These are phyloP conservation scores for Alternaria triticina DNA, from an alignment of 2,329 filamentous ascomycete species.

Conservation along the genomic window DNA sequence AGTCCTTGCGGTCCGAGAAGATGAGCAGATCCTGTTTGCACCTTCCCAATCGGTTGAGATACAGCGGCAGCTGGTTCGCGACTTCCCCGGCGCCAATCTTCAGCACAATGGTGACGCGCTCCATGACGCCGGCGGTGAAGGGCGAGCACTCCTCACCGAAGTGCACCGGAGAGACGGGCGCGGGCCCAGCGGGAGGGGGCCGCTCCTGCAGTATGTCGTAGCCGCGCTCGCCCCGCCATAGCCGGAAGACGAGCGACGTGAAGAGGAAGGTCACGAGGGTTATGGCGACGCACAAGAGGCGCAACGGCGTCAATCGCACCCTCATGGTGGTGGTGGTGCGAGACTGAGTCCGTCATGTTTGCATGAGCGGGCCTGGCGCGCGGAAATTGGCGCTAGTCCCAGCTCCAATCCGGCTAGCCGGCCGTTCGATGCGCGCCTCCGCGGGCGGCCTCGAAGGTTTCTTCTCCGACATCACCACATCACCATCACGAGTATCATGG, in stretches of 20 bases:
- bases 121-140: constrained; percentile 40
- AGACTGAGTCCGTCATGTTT: constrained; percentile 19
- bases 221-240: constrained; percentile 37
- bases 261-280: constrained; percentile 31
- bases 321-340: constrained; percentile 35
- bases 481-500: not conserved
- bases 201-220: constrained; percentile 40
- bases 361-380: constrained; percentile 12
- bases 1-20: constrained; percentile 65
- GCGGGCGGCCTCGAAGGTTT: not conserved
- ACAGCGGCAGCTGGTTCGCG: constrained; percentile 61
- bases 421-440: not conserved
- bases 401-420: constrained; percentile 12
- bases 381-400: constrained; percentile 10
- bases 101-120: constrained; percentile 62
- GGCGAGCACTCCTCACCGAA: constrained; percentile 43
- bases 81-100: constrained; percentile 66
- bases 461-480: not conserved
- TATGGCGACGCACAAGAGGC: constrained; percentile 39
- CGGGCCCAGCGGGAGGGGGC: constrained; percentile 28
- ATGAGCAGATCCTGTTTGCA: constrained; percentile 63
- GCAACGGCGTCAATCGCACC: constrained; percentile 46
- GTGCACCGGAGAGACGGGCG: constrained; percentile 24
- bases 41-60: constrained; percentile 61
- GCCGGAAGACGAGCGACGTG: constrained; percentile 25